Conservation (phyloP, 805 yeast genomes). For the Yarrowia yakushimensis region DNA sequence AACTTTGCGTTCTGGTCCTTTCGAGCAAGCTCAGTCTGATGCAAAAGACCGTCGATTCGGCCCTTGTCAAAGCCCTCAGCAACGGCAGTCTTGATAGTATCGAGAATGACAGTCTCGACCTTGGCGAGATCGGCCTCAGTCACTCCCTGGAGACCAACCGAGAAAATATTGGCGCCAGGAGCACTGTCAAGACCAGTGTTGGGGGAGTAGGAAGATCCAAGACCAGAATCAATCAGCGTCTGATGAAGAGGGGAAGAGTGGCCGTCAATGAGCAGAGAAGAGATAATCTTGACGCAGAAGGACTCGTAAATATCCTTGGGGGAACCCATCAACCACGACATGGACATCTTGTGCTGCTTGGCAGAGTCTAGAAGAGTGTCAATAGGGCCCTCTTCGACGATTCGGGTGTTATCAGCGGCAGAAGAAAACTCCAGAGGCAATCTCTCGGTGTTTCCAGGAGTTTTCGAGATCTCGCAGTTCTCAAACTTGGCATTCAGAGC, state of each 20-base stretch:
- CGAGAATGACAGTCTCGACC: conserved; percentile 48
- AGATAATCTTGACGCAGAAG: conserved; percentile 66
- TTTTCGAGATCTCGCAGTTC: conserved; percentile 29
- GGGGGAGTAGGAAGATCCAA: conserved; percentile 81
- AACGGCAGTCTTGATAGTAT: conserved; percentile 47
- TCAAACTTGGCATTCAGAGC: conserved; percentile 38
- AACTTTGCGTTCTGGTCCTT: conserved; percentile 87
- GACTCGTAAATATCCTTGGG: conserved; percentile 67
- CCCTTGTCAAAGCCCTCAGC: conserved; percentile 48
- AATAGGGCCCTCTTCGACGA: conserved; percentile 63
- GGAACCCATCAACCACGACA: conserved; percentile 84
- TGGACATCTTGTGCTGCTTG: conserved; percentile 71
- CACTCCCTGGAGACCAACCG: conserved; percentile 82
- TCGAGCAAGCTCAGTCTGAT: conserved; percentile 78
- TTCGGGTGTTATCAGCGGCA: conserved; percentile 36
- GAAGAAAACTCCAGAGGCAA: conserved; percentile 28
- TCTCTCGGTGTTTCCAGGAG: conserved; percentile 20
- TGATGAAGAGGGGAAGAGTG: conserved; percentile 89
- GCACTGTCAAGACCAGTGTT: conserved; percentile 85
- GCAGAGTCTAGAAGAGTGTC: conserved; percentile 70
- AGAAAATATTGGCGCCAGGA: conserved; percentile 71
- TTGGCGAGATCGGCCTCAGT: conserved; percentile 44
- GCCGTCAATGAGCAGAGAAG: conserved; percentile 76
- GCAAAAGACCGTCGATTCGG: conserved; percentile 80
- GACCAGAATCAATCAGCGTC: conserved; percentile 76